A percentile compares a stretch with the other conserved stretches of the same genome.
These are phyloP conservation scores for Ophiocordyceps camponoti-rufipedis DNA, from an alignment of 2,329 filamentous ascomycete species.

Conservation along the genomic window DNA sequence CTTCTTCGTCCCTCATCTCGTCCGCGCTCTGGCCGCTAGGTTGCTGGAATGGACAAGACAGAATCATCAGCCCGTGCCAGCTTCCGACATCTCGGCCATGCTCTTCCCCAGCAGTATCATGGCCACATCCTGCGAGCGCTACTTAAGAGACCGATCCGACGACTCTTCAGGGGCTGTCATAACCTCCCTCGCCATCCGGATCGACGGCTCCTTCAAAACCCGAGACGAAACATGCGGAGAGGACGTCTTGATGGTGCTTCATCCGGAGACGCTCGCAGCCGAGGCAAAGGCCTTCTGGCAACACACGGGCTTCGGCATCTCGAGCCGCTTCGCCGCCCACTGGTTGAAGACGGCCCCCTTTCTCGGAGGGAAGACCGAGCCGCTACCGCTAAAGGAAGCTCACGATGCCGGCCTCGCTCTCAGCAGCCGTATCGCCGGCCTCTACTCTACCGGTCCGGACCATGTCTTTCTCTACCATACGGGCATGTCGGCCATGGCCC, in stretches of 20 bases:
- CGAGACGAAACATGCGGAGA: background rate
- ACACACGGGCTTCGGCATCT: constrained; percentile 11
- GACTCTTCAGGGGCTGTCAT: background rate
- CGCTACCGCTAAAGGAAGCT: constrained; percentile 2
- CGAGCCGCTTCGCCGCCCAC: constrained; percentile 9
- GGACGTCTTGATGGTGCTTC: constrained; percentile 5
- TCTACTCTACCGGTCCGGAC: constrained; percentile 5
- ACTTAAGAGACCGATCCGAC: constrained; percentile 3
- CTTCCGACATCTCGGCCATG: background rate
- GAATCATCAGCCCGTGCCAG: background rate
- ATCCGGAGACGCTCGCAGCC: constrained; percentile 3
- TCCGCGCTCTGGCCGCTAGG: constrained; percentile 6
- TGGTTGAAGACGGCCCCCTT: constrained; percentile 9
- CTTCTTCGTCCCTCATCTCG: constrained; percentile 9
- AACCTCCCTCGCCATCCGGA: constrained; percentile 1
- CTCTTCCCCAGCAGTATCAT: constrained; percentile 5
- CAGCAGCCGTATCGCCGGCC: constrained; percentile 5
- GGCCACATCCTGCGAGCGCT: constrained; percentile 5
- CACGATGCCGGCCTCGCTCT: constrained; percentile 3
- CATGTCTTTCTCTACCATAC: constrained; percentile 31
- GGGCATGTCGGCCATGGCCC: constrained; percentile 31
- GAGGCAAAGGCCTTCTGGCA: constrained; percentile 13
- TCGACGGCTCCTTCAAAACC: constrained; percentile 2
- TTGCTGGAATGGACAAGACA: constrained; percentile 5
- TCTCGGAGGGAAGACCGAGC: background rate